Conservation (phyloP, 2,329 filamentous ascomycete genomes). For the Fusarium tricinctum region DNA sequence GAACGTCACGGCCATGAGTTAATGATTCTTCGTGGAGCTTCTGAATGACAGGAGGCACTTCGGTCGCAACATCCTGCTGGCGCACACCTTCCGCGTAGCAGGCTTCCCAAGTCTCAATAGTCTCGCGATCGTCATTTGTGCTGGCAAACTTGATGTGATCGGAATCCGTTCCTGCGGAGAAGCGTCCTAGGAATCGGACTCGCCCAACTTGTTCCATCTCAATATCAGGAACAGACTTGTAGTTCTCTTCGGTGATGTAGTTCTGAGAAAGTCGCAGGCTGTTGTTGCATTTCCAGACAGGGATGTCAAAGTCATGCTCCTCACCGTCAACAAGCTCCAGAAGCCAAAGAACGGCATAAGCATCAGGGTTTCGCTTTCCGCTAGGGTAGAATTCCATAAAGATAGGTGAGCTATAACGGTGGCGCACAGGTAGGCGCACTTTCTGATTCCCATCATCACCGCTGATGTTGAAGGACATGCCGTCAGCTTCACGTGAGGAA, state of each 20-base stretch:
- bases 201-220: constrained; percentile 85
- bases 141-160: constrained; percentile 86
- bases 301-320: constrained; percentile 83
- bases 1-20: constrained; percentile 82
- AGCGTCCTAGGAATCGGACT: constrained; percentile 82
- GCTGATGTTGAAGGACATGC: constrained; percentile 64
- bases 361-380: constrained; percentile 77
- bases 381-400: constrained; percentile 86
- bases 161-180: constrained; percentile 91
- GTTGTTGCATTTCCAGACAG: constrained; percentile 87
- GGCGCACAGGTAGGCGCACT: constrained; percentile 87
- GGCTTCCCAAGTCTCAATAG: constrained; percentile 94
- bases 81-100: constrained; percentile 91
- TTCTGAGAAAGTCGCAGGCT: constrained; percentile 86
- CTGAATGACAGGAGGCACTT: constrained; percentile 79
- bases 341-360: constrained; percentile 88
- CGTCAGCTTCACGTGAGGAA: constrained; percentile 72
- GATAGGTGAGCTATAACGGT: constrained; percentile 89
- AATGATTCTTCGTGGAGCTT: constrained; percentile 86
- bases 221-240: constrained; percentile 76
- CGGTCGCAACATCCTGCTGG: constrained; percentile 75
- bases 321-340: constrained; percentile 87
- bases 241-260: constrained; percentile 87
- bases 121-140: constrained; percentile 91
- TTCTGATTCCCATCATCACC: constrained; percentile 57